Conservation (phyloP, 208 protist species). For the Leishmania turanica region DNA sequence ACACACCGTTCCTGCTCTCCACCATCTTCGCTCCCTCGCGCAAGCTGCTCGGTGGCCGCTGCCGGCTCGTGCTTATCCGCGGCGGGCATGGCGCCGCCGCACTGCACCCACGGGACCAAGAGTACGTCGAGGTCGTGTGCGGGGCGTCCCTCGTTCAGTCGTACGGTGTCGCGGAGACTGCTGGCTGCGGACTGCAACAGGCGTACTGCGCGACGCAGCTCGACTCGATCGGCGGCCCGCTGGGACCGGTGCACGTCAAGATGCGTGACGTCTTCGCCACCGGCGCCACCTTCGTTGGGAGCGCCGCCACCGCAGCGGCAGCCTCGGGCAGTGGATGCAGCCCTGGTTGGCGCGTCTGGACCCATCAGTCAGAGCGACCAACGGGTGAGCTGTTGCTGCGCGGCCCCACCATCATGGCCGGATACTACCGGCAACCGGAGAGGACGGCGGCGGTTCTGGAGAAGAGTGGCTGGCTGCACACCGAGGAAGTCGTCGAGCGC, state of each 20-base stretch:
- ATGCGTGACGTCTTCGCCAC: conserved; percentile 62
- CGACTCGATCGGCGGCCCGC: conserved; percentile 45
- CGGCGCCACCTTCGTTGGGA: conserved; percentile 10
- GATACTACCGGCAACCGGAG: conserved; percentile 86
- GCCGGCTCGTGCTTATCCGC: conserved; percentile 49
- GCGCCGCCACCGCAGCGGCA: conserved; percentile 6
- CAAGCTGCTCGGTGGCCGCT: conserved; percentile 73
- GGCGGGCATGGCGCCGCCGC: conserved; percentile 25
- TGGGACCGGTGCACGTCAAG: conserved; percentile 81
- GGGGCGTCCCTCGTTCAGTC: conserved; percentile 55
- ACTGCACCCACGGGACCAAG: conserved; percentile 52
- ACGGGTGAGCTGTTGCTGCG: conserved; percentile 76
- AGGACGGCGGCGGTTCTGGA: conserved; percentile 68
- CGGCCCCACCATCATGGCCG: conserved; percentile 60
- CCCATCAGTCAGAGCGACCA: conserved; percentile 34
- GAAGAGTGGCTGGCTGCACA: conserved; percentile 65
- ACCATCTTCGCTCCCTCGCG: conserved; percentile 76
- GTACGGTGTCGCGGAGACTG: conserved; percentile 55
- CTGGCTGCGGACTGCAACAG: conserved; percentile 48
- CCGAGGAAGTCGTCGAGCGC: conserved; percentile 72
- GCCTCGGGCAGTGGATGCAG: neutral
- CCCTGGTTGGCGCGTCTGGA: conserved; percentile 17
- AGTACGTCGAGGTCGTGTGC: conserved; percentile 78
- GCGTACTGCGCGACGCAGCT: conserved; percentile 29
- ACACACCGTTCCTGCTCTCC: conserved; percentile 80